Evolutionary conservation across 257 asterid genomes (phyloP).

Genomic region (Petunia secreta): DNA sequence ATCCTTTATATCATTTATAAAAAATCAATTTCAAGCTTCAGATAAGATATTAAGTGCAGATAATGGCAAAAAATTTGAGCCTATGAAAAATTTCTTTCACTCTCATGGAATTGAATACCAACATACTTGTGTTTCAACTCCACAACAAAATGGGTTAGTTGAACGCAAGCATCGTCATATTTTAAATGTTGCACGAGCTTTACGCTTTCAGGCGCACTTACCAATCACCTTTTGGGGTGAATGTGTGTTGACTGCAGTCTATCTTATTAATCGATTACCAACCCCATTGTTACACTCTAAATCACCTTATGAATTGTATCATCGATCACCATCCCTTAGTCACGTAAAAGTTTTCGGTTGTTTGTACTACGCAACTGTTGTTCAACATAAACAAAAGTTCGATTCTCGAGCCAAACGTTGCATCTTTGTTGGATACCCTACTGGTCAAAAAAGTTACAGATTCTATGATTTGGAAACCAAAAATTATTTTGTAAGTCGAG

Average conservation of each 20-base stretch:
- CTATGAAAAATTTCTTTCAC: not conserved
- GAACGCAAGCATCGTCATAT: not conserved
- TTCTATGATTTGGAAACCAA: not conserved
- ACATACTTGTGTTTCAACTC: not conserved
- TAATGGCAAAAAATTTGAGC: not conserved
- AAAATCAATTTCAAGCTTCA: not conserved
- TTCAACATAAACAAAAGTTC: constrained; percentile 19
- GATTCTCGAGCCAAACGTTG: constrained; percentile 11
- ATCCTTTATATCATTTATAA: not conserved
- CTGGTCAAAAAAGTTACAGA: not conserved
- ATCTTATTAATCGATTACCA: not conserved
- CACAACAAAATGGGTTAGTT: not conserved
- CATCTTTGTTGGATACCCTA: not conserved
- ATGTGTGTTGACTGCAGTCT: not conserved
- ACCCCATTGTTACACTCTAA: not conserved
- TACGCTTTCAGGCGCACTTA: not conserved
- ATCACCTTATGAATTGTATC: not conserved
- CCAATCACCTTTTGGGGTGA: constrained; percentile 6
- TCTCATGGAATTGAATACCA: not conserved
- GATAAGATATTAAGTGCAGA: not conserved
- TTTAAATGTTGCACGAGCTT: not conserved
- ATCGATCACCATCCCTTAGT: not conserved
- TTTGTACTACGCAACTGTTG: constrained; percentile 22
- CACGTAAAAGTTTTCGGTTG: constrained; percentile 23
- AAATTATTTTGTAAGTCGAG: not conserved